A percentile compares a stretch with the other conserved stretches of the same genome.
phyloP scores from a whole-genome alignment of 495 filamentous ascomycete genomes.

The Aspergillus saccharolyticus region DNA sequence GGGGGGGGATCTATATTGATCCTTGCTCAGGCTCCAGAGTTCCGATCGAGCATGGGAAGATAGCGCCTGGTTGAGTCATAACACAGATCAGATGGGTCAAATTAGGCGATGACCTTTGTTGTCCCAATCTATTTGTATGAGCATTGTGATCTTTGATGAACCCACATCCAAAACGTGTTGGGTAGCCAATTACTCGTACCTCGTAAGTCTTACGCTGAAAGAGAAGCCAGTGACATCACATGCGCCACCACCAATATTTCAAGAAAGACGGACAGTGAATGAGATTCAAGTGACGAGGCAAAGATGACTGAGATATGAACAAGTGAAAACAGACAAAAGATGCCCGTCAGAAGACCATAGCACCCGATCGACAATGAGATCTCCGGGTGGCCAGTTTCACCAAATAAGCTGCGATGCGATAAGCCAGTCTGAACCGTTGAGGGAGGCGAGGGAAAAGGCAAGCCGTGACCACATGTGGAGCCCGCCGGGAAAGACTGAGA shows the following conservation, averaged over 20 bases:
- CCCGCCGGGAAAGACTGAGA: conserved; percentile 9
- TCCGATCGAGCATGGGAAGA: conserved; percentile 19
- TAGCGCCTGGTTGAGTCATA: conserved; percentile 4
- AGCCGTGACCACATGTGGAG: conserved; percentile 19
- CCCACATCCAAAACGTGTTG: background rate
- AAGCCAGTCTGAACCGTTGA: background rate
- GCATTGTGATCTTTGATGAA: conserved; percentile 4
- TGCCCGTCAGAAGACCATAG: conserved; percentile 10
- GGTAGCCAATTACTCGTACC: background rate
- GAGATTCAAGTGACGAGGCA: background rate
- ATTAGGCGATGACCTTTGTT: background rate
- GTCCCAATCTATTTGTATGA: background rate
- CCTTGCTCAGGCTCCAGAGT: conserved; percentile 30
- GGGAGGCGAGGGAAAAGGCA: conserved; percentile 9
- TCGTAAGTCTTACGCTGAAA: conserved; percentile 16
- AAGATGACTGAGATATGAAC: background rate
- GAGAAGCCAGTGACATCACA: conserved; percentile 23
- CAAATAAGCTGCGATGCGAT: background rate
- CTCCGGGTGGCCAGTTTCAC: background rate
- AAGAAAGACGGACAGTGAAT: background rate
- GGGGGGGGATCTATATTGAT: conserved; percentile 15
- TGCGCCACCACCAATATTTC: conserved; percentile 2
- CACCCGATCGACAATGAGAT: conserved; percentile 12
- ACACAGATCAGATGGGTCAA: conserved; percentile 25
- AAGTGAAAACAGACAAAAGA: background rate